A percentile compares a stretch with the other conserved stretches of the same genome.
Evolutionary conservation across 2,329 filamentous ascomycete genomes (phyloP).

Genomic region (Lecanicillium sp.): DNA sequence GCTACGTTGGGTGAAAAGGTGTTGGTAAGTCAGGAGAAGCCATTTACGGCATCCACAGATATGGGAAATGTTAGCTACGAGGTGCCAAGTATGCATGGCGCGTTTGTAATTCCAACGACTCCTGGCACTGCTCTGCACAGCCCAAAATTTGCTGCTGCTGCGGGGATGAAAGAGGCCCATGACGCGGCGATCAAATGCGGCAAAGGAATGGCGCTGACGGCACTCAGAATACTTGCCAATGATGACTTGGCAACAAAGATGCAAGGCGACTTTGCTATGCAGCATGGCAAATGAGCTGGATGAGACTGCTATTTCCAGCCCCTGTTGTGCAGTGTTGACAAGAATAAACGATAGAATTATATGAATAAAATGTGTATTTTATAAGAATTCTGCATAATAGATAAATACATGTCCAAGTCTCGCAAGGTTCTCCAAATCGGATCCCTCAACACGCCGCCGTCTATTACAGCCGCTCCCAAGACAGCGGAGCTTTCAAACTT

Average conservation of each 20-base stretch:
- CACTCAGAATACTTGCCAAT: constrained; percentile 13
- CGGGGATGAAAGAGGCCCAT: constrained; percentile 26
- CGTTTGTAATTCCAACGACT: constrained; percentile 29
- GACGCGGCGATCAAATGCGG: constrained; percentile 27
- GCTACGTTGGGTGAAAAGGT: constrained; percentile 24
- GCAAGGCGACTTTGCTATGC: constrained; percentile 2
- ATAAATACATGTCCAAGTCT: no score
- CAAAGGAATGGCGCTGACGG: constrained; percentile 26
- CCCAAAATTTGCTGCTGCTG: constrained; percentile 31
- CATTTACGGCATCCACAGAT: constrained; percentile 30
- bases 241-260: constrained; percentile 2
- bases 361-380: no score
- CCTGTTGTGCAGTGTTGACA: no score
- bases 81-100: constrained; percentile 34
- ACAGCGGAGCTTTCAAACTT: no score
- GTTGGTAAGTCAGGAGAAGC: constrained; percentile 23
- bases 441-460: no score
- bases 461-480: no score
- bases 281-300: no score
- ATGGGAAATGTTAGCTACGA: constrained; percentile 38
- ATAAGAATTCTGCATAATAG: no score
- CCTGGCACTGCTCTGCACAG: constrained; percentile 25
- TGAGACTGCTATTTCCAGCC: no score
- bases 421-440: no score
- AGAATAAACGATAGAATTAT: no score